These are phyloP conservation scores for Xylariaceae sp. DNA, from an alignment of 2,329 filamentous ascomycete species.

Conservation along the genomic window DNA sequence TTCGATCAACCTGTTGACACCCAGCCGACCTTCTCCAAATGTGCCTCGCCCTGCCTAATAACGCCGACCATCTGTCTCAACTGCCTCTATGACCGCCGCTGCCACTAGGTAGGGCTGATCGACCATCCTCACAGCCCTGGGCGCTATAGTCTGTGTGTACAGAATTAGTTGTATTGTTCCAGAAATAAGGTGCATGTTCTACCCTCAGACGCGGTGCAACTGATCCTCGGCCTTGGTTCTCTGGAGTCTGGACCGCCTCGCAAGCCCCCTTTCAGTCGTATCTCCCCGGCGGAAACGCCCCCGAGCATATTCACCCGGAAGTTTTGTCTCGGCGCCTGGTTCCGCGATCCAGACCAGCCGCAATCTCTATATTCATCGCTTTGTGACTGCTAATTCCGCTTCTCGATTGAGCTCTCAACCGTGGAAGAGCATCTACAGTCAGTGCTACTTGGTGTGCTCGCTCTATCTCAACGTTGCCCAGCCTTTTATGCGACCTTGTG, in stretches of 20 bases:
- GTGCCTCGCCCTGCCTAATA: too few species aligned
- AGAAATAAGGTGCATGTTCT: too few species aligned
- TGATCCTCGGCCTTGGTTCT: not conserved
- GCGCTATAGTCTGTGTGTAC: not conserved
- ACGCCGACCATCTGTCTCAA: too few species aligned
- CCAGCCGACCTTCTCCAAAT: too few species aligned
- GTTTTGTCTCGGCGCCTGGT: not conserved
- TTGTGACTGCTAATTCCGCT: not conserved
- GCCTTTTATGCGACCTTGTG: not conserved
- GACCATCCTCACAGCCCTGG: too few species aligned
- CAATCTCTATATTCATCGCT: not conserved
- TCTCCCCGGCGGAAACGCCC: not conserved
- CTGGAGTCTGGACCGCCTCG: not conserved
- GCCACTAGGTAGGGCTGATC: too few species aligned
- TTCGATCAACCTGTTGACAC: too few species aligned
- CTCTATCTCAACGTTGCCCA: not conserved
- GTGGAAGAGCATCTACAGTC: constrained; percentile 1
- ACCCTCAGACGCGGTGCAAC: not conserved
- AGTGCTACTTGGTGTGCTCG: not conserved
- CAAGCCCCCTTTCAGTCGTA: not conserved
- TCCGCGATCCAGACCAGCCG: not conserved
- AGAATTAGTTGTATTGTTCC: too few species aligned
- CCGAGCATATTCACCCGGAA: not conserved
- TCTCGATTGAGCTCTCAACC: not conserved
- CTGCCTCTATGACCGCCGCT: too few species aligned